Evolutionary conservation across 257 asterid species (phyloP).

Genomic region (Lantana camara): DNA sequence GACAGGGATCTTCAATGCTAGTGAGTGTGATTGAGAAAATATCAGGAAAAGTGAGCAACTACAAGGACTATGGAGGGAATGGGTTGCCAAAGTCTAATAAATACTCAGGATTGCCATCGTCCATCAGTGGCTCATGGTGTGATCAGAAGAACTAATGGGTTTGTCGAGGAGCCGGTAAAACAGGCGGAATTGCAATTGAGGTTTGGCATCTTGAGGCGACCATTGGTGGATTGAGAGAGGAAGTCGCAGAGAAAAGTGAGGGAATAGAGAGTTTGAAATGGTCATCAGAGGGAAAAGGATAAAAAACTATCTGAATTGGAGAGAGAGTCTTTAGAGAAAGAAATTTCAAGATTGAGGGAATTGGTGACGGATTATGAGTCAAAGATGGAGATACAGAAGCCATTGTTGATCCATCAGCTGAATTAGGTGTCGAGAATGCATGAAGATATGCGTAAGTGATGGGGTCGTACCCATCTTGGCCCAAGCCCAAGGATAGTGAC

Average conservation of each 20-base stretch:
- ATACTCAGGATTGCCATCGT: slow-evolving; percentile 88
- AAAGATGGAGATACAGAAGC: slow-evolving; percentile 60
- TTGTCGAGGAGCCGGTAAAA: slow-evolving; percentile 81
- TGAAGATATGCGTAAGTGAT: too few relatives aligned
- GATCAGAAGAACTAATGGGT: slow-evolving; percentile 87
- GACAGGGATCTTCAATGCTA: slow-evolving; percentile 85
- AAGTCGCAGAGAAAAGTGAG: slow-evolving; percentile 58
- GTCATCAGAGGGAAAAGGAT: slow-evolving; percentile 62
- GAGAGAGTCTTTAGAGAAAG: slow-evolving; percentile 56
- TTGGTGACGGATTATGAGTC: slow-evolving; percentile 59
- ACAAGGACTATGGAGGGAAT: slow-evolving; percentile 69
- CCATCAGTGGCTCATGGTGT: slow-evolving; percentile 93
- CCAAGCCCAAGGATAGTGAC: too few relatives aligned
- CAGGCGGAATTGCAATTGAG: slow-evolving; percentile 83
- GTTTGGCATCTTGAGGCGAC: slow-evolving; percentile 89
- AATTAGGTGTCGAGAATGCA: slow-evolving; percentile 69
- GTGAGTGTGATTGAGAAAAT: slow-evolving; percentile 91
- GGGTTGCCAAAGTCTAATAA: slow-evolving; percentile 87
- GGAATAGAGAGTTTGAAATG: slow-evolving; percentile 75
- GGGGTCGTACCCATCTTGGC: too few relatives aligned
- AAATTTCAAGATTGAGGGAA: slow-evolving; percentile 53
- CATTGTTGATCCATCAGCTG: slow-evolving; percentile 74
- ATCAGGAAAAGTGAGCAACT: slow-evolving; percentile 72
- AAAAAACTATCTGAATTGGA: slow-evolving; percentile 50
- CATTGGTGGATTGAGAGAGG: slow-evolving; percentile 79